Percentiles rank a stretch among this genome's conserved stretches.
These are phyloP conservation scores for Cordyceps javanica DNA, from an alignment of 2,329 filamentous ascomycete species.

Conservation along the genomic window DNA sequence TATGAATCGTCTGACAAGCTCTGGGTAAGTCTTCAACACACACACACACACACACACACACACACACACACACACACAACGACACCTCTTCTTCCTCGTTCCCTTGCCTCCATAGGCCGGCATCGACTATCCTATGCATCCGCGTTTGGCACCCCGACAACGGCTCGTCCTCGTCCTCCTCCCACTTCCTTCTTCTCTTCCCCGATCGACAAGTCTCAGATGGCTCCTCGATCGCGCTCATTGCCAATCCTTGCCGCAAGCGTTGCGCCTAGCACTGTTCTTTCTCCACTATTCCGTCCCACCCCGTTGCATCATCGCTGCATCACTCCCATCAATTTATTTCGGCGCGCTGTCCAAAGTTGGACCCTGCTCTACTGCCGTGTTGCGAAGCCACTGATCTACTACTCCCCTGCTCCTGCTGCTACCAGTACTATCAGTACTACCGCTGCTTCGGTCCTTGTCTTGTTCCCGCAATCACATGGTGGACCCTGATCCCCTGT, in stretches of 20 bases:
- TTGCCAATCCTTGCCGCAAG: conserved; percentile 2
- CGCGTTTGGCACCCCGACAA: too few species aligned
- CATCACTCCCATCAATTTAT: not conserved
- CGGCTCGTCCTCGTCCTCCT: not conserved
- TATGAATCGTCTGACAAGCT: conserved; percentile 34
- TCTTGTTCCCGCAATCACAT: not conserved
- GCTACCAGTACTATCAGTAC: not conserved
- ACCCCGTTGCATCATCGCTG: conserved; percentile 1
- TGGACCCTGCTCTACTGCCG: not conserved
- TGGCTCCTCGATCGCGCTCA: not conserved
- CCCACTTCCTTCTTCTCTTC: not conserved
- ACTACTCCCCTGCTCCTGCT: not conserved
- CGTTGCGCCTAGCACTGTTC: not conserved
- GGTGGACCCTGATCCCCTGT: not conserved
- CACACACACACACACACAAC: too few species aligned
- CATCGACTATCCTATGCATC: too few species aligned
- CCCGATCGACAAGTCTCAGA: not conserved
- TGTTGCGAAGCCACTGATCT: not conserved
- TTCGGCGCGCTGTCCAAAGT: not conserved
- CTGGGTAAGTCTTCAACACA: conserved; percentile 35
- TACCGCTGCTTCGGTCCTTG: not conserved
- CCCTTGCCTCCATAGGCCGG: too few species aligned
- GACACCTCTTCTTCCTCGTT: not conserved
- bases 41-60: too few species aligned
- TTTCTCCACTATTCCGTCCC: not conserved